phyloP scores from a whole-genome alignment of 2,329 filamentous ascomycete species.

The Trichoderma arundinaceum region DNA sequence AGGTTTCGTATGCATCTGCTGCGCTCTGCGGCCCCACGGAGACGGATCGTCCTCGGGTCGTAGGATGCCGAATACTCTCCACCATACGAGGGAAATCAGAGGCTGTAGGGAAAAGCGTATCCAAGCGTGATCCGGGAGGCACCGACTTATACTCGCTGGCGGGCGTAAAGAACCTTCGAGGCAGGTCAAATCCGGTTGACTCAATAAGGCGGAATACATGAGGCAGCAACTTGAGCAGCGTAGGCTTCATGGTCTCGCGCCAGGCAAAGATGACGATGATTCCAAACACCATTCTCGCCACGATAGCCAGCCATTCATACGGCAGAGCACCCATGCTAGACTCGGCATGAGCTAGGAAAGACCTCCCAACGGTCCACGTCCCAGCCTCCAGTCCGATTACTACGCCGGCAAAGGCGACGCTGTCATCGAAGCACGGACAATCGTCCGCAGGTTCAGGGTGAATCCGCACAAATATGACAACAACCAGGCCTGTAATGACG shows the following conservation, averaged over 20 bases:
- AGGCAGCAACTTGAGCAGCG: slow-evolving; percentile 76
- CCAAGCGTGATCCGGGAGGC: slow-evolving; percentile 67
- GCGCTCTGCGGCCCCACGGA: slow-evolving; percentile 94
- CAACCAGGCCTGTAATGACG: slow-evolving; percentile 65
- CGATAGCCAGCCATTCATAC: slow-evolving; percentile 68
- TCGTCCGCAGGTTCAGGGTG: slow-evolving; percentile 97
- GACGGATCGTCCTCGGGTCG: slow-evolving; percentile 73
- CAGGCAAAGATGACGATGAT: slow-evolving; percentile 86
- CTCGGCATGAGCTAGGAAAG: slow-evolving; percentile 51
- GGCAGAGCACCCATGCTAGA: slow-evolving; percentile 69
- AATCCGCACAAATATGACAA: slow-evolving; percentile 80
- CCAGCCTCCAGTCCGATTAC: slow-evolving; percentile 83
- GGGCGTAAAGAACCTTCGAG: slow-evolving; percentile 87
- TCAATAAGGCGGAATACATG: slow-evolving; percentile 88
- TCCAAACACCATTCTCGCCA: slow-evolving; percentile 75
- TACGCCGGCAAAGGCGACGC: slow-evolving; percentile 89
- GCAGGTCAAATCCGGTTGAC: slow-evolving; percentile 76
- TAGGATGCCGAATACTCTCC: slow-evolving; percentile 78
- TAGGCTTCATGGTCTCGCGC: slow-evolving; percentile 87
- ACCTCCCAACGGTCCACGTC: slow-evolving; percentile 78
- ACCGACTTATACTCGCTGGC: slow-evolving; percentile 91
- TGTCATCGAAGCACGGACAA: slow-evolving; percentile 96
- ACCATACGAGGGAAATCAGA: slow-evolving; percentile 84
- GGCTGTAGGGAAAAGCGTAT: slow-evolving; percentile 90
- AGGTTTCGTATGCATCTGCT: slow-evolving; percentile 92